Evolutionary conservation across 1,284 basidiomycete genomes (phyloP).

Genomic region (Cryptococcus floricola): DNA sequence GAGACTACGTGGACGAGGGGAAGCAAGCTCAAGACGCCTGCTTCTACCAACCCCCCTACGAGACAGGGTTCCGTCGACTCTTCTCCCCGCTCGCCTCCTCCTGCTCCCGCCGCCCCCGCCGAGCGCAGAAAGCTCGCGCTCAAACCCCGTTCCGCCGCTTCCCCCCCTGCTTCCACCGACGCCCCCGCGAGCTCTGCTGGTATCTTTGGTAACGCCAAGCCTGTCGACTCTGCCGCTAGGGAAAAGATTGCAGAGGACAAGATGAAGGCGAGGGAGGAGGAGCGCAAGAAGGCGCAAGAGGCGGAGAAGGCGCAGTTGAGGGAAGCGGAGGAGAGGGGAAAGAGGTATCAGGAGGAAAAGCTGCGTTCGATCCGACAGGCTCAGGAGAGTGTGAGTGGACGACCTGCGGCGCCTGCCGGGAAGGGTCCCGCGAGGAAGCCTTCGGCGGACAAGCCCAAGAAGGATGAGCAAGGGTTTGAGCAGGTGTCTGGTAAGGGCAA

Average conservation of each 20-base stretch:
- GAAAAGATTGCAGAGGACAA: conserved; percentile 57
- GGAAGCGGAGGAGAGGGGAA: conserved; percentile 6
- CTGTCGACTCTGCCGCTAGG: conserved; percentile 73
- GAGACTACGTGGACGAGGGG: conserved; percentile 60
- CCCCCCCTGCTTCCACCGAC: conserved; percentile 55
- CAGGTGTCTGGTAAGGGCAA: conserved; percentile 21
- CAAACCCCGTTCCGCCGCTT: conserved; percentile 62
- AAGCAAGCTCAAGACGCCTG: conserved; percentile 40
- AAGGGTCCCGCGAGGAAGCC: conserved; percentile 4
- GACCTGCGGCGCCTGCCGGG: conserved; percentile 6
- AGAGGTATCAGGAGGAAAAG: conserved; percentile 25
- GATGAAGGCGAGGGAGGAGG: conserved; percentile 29
- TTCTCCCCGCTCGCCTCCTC: conserved; percentile 59
- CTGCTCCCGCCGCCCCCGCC: conserved; percentile 60
- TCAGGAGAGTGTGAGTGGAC: conserved; percentile 28
- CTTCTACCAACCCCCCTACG: conserved; percentile 18
- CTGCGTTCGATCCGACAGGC: conserved; percentile 29
- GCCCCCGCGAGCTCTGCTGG: conserved; percentile 6
- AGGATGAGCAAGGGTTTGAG: conserved; percentile 5
- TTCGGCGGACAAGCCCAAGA: conserved; percentile 4
- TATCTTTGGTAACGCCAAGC: conserved; percentile 80
- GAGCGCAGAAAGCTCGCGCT: conserved; percentile 80
- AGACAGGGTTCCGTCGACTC: conserved; percentile 26
- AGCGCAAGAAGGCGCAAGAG: conserved; percentile 42
- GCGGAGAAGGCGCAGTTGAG: conserved; percentile 15